Percentiles rank a stretch among this genome's conserved stretches.
Conservation (phyloP, 163 green algal species). For the Scenedesmus sp. region DNA sequence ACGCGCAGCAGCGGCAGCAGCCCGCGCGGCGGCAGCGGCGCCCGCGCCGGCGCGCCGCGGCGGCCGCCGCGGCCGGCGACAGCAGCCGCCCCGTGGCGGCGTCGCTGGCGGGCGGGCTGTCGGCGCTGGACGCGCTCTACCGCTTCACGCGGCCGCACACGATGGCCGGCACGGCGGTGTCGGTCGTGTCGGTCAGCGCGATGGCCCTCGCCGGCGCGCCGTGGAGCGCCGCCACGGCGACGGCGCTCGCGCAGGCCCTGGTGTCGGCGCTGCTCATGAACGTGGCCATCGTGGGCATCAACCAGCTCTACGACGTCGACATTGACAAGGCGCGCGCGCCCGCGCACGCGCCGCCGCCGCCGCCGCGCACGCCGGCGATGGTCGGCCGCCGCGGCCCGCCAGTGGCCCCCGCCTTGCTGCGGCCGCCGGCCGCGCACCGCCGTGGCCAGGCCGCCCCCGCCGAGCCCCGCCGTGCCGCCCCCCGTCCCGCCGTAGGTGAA, state of each 20-base stretch:
- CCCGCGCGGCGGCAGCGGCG: conserved; percentile 4
- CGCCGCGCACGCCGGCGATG: no score
- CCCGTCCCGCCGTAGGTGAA: no score
- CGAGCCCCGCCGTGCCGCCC: no score
- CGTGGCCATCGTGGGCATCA: conserved; percentile 97
- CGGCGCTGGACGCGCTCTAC: conserved; percentile 25
- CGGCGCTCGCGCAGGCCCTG: conserved; percentile 68
- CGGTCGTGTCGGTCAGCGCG: conserved; percentile 82
- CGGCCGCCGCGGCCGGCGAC: conserved; percentile 6
- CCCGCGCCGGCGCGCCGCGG: background rate
- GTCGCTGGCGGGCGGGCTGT: background rate
- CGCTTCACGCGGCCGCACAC: conserved; percentile 79
- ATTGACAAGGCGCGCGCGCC: conserved; percentile 70
- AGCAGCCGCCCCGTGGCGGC: conserved; percentile 10
- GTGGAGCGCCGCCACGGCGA: background rate
- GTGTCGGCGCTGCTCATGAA: conserved; percentile 89
- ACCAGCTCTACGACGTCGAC: conserved; percentile 93
- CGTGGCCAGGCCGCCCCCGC: no score
- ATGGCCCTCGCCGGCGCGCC: conserved; percentile 68
- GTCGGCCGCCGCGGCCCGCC: no score
- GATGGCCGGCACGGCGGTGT: conserved; percentile 89
- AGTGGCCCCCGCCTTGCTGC: no score
- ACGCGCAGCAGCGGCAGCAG: conserved; percentile 18
- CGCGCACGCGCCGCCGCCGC: no score
- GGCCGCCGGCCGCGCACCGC: background rate